Base-by-base conservation (phyloP, 1,284 basidiomycete genomes). In the Puccinia horiana region DNA sequence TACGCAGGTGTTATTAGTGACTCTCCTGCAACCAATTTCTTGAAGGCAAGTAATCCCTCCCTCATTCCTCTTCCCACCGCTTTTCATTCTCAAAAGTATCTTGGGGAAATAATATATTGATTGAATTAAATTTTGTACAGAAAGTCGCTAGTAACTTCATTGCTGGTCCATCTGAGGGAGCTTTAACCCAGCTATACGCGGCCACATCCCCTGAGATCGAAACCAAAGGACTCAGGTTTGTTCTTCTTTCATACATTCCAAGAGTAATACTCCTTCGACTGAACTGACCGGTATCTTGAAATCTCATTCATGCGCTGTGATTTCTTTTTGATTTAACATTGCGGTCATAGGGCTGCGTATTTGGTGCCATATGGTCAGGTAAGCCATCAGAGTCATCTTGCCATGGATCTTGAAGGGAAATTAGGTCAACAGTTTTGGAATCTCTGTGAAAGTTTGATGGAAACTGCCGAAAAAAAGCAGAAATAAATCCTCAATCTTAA, bases 351-450 rank as follows among this genome's bases (percentile, higher is more conserved):
- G 32, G 78, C 26, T 35, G 40, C 26, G 65, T 81, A 81, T 29
- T 58, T 81, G 8, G 78, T 81, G 3, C 78, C 70, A 14, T 81
- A 81, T 40, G 67, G 54, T 3, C 26, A 81, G 58, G 78, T 81
- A 16, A 54, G 32, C 12, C 23, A 8, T 6, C 12, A 23, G n/a
- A 35, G 23, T 42, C 14, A 11, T 32, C 47, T 74, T 18, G 78
- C 69, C 2, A 35, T 61, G 44, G 78, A 81, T 81, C 11, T 6
- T 9, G 69, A 61, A 29, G 54, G 56, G 5, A 65, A 35, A 49
- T 35, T 81, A 3, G 49, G 29, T n/a, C 37, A 35, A 63, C 32
- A 81, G 56, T 81, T 73, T 74, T 81, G 78, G 78, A 35, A 5
- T 23, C 42, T 74, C 12, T 81, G 78, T 32, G 78, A 81, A 63